Conservation (phyloP, 257 asterid genomes). For the Asclepias syriaca region DNA sequence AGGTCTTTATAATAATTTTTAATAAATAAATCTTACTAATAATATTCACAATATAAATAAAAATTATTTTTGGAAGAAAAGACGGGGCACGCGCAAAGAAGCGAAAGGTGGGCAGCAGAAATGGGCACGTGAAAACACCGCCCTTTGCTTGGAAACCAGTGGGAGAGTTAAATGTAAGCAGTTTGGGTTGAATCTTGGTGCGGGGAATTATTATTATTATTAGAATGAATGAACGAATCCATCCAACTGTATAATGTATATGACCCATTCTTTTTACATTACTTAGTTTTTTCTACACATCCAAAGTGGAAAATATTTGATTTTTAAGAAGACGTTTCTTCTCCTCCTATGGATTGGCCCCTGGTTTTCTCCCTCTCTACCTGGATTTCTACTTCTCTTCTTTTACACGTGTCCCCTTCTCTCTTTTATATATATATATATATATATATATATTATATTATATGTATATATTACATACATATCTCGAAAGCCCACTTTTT, state of each 20-base stretch:
- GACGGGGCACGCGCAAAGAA: background rate
- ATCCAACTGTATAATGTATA: background rate
- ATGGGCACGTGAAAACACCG: constrained; percentile 7
- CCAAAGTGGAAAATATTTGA: background rate
- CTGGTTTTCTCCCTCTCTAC: constrained; percentile 29
- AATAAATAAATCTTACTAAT: no score
- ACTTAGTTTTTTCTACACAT: background rate
- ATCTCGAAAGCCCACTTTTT: no score
- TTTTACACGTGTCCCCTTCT: background rate
- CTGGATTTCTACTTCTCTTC: constrained; percentile 9
- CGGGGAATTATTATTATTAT: background rate
- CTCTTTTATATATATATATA: background rate
- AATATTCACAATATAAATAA: no score
- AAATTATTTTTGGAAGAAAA: no score
- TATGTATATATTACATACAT: no score
- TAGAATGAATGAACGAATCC: background rate
- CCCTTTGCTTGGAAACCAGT: background rate
- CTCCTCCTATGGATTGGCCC: constrained; percentile 31
- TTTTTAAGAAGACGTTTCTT: background rate
- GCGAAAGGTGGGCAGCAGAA: background rate
- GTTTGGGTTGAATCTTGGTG: background rate
- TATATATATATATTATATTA: no score
- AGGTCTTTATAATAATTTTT: no score
- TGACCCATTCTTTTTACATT: no score
- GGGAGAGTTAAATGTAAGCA: background rate